phyloP scores from a whole-genome alignment of 148 eudicot species.

The Rhododendron ferrugineum region DNA sequence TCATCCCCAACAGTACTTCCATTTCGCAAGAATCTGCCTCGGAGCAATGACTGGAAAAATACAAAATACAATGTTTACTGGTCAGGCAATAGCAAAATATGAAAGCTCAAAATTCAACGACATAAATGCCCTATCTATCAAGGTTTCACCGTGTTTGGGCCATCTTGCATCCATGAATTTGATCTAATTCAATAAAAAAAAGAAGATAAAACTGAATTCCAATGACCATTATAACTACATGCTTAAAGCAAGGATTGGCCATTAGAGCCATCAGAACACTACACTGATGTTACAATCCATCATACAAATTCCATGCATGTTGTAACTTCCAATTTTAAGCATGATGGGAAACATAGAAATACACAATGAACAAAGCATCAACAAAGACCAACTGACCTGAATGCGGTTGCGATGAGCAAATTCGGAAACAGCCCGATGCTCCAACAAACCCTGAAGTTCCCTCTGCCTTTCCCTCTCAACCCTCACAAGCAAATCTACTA shows the following conservation, averaged over 20 bases:
- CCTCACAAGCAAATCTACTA: constrained; percentile 86
- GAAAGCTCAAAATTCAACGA: neutral
- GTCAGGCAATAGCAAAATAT: neutral
- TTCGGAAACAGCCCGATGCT: constrained; percentile 94
- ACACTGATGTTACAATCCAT: neutral
- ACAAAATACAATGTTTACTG: neutral
- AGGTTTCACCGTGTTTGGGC: neutral
- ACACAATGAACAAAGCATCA: neutral
- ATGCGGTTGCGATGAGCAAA: constrained; percentile 98
- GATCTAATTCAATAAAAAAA: neutral
- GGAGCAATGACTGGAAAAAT: constrained; percentile 68
- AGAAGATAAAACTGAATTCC: neutral
- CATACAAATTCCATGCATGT: neutral
- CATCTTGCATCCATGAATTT: neutral
- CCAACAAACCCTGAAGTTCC: constrained; percentile 87
- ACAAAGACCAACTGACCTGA: constrained; percentile 51
- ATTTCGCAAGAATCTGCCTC: constrained; percentile 94
- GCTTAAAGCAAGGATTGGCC: neutral
- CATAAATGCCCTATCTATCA: neutral
- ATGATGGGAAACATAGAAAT: neutral
- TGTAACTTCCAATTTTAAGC: neutral
- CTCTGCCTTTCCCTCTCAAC: constrained; percentile 88
- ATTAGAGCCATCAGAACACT: constrained; percentile 11
- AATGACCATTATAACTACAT: neutral
- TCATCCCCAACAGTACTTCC: constrained; percentile 81